Evolutionary conservation across 768 basidiomycete species (phyloP).

Genomic region (Daedalea quercina): DNA sequence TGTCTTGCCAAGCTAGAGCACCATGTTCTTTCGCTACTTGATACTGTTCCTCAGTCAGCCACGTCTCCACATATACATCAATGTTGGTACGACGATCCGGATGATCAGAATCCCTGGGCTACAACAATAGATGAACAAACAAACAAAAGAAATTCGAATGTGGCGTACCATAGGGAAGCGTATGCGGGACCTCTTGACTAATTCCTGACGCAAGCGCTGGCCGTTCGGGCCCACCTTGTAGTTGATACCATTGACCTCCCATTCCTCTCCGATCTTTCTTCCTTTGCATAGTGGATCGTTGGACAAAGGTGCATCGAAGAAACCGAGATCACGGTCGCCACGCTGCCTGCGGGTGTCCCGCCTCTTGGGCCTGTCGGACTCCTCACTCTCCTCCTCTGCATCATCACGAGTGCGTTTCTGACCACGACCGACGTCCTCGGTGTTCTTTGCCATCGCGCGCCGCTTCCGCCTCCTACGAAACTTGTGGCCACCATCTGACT

Average conservation of each 20-base stretch:
- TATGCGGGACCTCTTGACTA: constrained; percentile 66
- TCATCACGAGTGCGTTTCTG: constrained; percentile 62
- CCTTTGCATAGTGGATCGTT: constrained; percentile 46
- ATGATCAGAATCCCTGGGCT: constrained; percentile 77
- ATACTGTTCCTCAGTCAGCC: constrained; percentile 75
- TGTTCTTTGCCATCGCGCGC: constrained; percentile 50
- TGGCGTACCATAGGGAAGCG: constrained; percentile 65
- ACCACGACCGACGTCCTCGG: constrained; percentile 41
- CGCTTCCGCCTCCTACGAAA: constrained; percentile 41
- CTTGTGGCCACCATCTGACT: constrained; percentile 33
- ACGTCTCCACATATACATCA: constrained; percentile 70
- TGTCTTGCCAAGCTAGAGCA: constrained; percentile 65
- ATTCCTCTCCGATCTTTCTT: constrained; percentile 65
- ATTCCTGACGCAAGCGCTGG: constrained; percentile 57
- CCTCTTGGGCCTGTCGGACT: constrained; percentile 31
- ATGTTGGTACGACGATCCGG: constrained; percentile 64
- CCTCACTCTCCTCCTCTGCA: constrained; percentile 29
- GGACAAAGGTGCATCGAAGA: constrained; percentile 43
- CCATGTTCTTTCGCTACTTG: constrained; percentile 52
- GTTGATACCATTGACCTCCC: constrained; percentile 62
- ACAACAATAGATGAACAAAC: constrained; percentile 10
- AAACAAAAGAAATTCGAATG: not conserved
- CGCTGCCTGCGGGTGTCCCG: constrained; percentile 42
- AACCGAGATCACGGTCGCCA: constrained; percentile 44
- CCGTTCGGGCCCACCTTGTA: constrained; percentile 72